Percentiles rank a stretch among this genome's conserved stretches.
Conservation (phyloP, 345 rosid species). For the Melaleuca quinquenervia region DNA sequence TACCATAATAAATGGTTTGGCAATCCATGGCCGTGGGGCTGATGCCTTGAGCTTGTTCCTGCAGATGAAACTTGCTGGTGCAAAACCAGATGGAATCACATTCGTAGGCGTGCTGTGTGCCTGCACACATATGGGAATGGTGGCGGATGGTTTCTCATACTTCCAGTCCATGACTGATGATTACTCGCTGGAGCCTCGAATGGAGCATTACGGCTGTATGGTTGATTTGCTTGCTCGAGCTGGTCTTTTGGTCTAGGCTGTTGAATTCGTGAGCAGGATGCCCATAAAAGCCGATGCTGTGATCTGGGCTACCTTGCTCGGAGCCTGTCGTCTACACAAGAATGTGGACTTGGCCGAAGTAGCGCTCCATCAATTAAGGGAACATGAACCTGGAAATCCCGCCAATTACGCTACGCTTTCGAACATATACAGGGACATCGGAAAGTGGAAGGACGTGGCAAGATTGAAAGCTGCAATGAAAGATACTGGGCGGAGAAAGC, state of each 20-base stretch:
- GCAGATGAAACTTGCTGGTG: slow-evolving; percentile 38
- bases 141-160: slow-evolving; percentile 56
- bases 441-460: slow-evolving; percentile 69
- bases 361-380: slow-evolving; percentile 43
- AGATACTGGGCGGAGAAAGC: slow-evolving; percentile 62
- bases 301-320: slow-evolving; percentile 74
- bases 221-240: slow-evolving; percentile 75
- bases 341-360: slow-evolving; percentile 65
- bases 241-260: slow-evolving; percentile 58
- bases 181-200: slow-evolving; percentile 47
- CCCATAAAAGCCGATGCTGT: slow-evolving; percentile 66
- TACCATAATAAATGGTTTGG: slow-evolving; percentile 55
- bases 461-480: slow-evolving; percentile 67
- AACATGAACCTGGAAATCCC: slow-evolving; percentile 66
- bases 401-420: slow-evolving; percentile 66
- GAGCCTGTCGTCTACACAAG: slow-evolving; percentile 65
- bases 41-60: slow-evolving; percentile 54
- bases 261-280: slow-evolving; percentile 59
- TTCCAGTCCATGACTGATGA: slow-evolving; percentile 56
- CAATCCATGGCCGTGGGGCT: slow-evolving; percentile 55
- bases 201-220: slow-evolving; percentile 85
- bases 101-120: slow-evolving; percentile 61
- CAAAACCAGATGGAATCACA: slow-evolving; percentile 65
- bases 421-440: slow-evolving; percentile 58
- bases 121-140: slow-evolving; percentile 66